Conservation (phyloP, 163 green algal species). For the Scenedesmus sp. region DNA sequence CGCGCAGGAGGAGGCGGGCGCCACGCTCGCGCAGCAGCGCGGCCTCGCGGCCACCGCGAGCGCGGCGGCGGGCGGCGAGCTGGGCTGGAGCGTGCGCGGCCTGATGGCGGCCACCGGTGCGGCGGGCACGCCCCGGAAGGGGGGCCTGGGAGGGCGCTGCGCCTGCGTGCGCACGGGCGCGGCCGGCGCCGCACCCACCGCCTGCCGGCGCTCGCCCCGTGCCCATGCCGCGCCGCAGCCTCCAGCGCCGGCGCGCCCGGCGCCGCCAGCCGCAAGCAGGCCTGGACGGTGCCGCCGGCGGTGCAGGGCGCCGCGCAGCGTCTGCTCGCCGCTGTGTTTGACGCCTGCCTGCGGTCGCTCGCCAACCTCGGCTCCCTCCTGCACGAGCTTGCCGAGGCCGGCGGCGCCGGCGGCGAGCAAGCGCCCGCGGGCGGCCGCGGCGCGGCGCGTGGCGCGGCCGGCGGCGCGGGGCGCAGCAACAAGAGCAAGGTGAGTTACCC, state of each 20-base stretch:
- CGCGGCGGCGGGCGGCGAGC: too few relatives aligned
- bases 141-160: too few relatives aligned
- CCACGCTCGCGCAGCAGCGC: too few relatives aligned
- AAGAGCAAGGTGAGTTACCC: slow-evolving; percentile 7
- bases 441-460: too few relatives aligned
- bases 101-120: too few relatives aligned
- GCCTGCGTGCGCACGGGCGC: too few relatives aligned
- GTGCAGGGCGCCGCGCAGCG: slow-evolving; percentile 50
- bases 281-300: slow-evolving; percentile 27
- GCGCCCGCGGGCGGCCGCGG: not conserved
- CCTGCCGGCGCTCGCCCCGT: not conserved
- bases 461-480: too few relatives aligned
- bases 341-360: slow-evolving; percentile 61
- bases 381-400: slow-evolving; percentile 43
- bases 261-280: slow-evolving; percentile 34
- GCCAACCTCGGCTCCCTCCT: slow-evolving; percentile 24
- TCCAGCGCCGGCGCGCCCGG: not conserved
- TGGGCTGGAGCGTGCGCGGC: too few relatives aligned
- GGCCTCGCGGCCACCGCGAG: too few relatives aligned
- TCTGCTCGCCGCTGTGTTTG: slow-evolving; percentile 57
- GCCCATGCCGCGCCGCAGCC: not conserved
- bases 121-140: too few relatives aligned
- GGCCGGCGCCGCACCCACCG: too few relatives aligned
- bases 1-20: not conserved
- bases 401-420: slow-evolving; percentile 22